These are phyloP conservation scores for Saturnispora halmiae DNA, from an alignment of 805 yeast species.

Conservation along the genomic window DNA sequence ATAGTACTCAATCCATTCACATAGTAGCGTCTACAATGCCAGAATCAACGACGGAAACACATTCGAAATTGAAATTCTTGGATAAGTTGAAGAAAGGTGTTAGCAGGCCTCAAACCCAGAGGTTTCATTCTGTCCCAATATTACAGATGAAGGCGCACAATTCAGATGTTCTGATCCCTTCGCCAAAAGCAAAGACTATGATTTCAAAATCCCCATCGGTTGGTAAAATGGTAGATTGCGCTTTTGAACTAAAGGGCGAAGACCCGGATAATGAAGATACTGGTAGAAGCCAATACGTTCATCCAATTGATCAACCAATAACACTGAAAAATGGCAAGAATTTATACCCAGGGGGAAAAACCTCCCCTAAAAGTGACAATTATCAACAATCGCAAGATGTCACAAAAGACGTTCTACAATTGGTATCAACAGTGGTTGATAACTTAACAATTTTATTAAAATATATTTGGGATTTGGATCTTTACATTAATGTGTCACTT, in stretches of 20 bases:
- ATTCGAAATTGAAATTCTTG: not conserved
- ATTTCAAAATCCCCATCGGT: not conserved
- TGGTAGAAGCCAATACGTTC: too few relatives aligned
- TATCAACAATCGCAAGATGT: not conserved
- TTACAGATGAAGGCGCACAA: constrained; percentile 3
- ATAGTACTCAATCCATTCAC: too few relatives aligned
- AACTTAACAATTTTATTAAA: constrained; percentile 9
- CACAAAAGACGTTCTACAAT: constrained; percentile 15
- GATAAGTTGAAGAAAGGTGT: not conserved
- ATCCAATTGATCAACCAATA: constrained; percentile 28
- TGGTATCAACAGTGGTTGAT: constrained; percentile 9
- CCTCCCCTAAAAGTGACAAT: not conserved
- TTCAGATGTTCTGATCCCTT: not conserved
- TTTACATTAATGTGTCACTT: constrained; percentile 21
- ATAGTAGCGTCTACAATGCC: not conserved
- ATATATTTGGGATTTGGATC: constrained; percentile 23
- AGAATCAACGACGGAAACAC: not conserved
- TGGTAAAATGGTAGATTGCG: constrained; percentile 18
- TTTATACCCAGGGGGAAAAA: constrained; percentile 10
- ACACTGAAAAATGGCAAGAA: constrained; percentile 14
- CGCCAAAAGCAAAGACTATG: not conserved
- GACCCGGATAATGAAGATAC: constrained; percentile 7
- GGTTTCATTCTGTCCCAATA: constrained; percentile 1
- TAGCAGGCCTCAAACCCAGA: not conserved
- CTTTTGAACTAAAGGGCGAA: constrained; percentile 20